Percentiles rank a stretch among this genome's conserved stretches.
These are phyloP conservation scores for Tephrocybe rancida DNA, from an alignment of 768 basidiomycete species.

Conservation along the genomic window DNA sequence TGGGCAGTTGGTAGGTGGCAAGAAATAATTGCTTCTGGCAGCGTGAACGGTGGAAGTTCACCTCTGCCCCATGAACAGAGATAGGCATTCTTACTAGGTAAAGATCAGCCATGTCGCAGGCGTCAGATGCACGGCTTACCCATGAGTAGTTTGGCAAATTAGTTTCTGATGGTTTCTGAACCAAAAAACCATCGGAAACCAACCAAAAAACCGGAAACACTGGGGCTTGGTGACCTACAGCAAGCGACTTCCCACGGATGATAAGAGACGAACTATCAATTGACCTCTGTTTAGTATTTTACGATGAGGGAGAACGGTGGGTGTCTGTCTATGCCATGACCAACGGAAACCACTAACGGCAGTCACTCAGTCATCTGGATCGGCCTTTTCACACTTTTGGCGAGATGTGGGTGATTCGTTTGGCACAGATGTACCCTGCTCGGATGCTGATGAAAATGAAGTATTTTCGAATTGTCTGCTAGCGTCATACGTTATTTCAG, in stretches of 20 bases:
- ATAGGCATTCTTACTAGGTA: not conserved
- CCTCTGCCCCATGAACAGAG: not conserved
- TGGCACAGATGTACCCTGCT: no score
- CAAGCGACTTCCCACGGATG: no score
- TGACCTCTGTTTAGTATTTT: not conserved
- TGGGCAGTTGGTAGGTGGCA: slow-evolving; percentile 18
- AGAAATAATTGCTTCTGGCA: not conserved
- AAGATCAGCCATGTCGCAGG: no score
- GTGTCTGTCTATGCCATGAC: not conserved
- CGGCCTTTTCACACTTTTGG: slow-evolving; percentile 17
- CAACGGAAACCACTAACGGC: not conserved
- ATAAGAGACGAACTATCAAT: not conserved
- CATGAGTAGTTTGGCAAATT: no score
- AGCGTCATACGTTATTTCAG: not conserved
- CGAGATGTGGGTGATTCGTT: slow-evolving; percentile 11
- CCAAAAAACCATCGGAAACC: no score
- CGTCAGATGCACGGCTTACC: no score
- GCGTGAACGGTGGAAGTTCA: not conserved
- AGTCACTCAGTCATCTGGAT: slow-evolving; percentile 19
- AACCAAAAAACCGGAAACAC: no score
- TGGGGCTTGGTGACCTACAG: no score
- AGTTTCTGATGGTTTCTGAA: no score
- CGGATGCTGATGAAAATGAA: not conserved
- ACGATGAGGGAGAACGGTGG: not conserved
- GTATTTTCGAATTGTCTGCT: not conserved